A percentile compares a stretch with the other conserved stretches of the same genome.
Evolutionary conservation across 345 rosid genomes (phyloP).

Genomic region (Populus nigra): DNA sequence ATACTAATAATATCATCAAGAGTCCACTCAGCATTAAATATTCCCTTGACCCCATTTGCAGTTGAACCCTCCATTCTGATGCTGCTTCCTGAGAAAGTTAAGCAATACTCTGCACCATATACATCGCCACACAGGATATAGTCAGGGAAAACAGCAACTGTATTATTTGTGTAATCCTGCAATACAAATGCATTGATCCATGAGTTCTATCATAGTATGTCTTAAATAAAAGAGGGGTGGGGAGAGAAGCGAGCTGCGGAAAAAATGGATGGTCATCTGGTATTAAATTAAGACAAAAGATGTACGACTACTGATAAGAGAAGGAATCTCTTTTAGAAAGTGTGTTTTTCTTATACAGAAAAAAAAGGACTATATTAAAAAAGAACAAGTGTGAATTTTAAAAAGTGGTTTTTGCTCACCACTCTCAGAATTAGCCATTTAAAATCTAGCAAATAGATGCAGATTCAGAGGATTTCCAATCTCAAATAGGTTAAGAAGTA

Average conservation of each 20-base stretch:
- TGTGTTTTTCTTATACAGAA: no score
- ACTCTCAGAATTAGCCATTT: not conserved
- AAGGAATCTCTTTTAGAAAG: no score
- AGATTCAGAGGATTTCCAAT: not conserved
- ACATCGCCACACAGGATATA: conserved; percentile 39
- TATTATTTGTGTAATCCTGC: conserved; percentile 43
- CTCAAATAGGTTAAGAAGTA: not conserved
- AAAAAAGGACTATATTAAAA: not conserved
- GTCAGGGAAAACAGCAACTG: conserved; percentile 54
- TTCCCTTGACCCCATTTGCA: conserved; percentile 35
- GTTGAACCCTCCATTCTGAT: conserved; percentile 45
- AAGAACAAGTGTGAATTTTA: not conserved
- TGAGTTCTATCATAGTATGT: not conserved
- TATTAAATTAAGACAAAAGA: not conserved
- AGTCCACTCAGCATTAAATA: conserved; percentile 46
- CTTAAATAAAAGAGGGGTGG: not conserved
- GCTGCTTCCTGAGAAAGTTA: conserved; percentile 46
- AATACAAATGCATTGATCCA: conserved; percentile 4
- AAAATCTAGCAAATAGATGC: not conserved
- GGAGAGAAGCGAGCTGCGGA: not conserved
- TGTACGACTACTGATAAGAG: not conserved
- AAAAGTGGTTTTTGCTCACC: not conserved
- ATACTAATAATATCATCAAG: conserved; percentile 46
- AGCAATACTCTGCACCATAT: conserved; percentile 40
- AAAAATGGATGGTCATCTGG: not conserved